Evolutionary conservation across 2,329 filamentous ascomycete genomes (phyloP), one percentile per base, ranked within the genome.

Genomic region (Fusarium mundagurra): DNA sequence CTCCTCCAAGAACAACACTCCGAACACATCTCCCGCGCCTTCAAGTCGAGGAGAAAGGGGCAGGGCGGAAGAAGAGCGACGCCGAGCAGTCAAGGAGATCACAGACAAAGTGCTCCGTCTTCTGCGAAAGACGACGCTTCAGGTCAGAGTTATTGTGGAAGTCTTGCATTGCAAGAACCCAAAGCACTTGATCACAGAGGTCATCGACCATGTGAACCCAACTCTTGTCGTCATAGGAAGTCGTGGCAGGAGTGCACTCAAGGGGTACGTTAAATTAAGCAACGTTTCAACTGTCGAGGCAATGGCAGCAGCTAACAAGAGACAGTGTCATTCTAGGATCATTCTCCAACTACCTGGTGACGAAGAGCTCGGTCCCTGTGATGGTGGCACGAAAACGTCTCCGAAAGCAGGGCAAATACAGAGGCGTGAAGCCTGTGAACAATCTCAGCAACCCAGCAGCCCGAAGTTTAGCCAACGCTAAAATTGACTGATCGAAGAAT

Each of bases 101-200:
- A 95, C 94, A 2, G 90, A 96, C 64, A 90, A 93, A 39, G 94
- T 97, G 61, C 89, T 96, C n/a, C 93, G 92, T 74, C 85, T 98
- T 51, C 84, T 99, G 68, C 90, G 96, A 69, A 98, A 97, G 87
- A 99, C 96, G 2, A 91, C 93, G 73, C 86, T 99, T 67, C 96
- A 99, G 82, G 95, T 98, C 55, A 91, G 95, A 66, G 93, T 98
- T 54, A 94, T 98, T 58, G 92, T 99, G 39, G 96, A 99, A 83
- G 96, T 98, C 34, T 92, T 99, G 75, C 96, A 98, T 84, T 98
- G 96, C 91, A 98, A 98, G 87, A 98, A 94, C 79, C 95, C 96
- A 8, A 96, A 96, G 82, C 95, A 98, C 82, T 89, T 98, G 85
- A 95, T 99, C 73, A 97, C 95, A 2, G 96, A 98, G 85, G 95